Percentiles rank a stretch among this genome's conserved stretches.
Conservation (phyloP, 1,284 basidiomycete species). For the Trametes versicolor region DNA sequence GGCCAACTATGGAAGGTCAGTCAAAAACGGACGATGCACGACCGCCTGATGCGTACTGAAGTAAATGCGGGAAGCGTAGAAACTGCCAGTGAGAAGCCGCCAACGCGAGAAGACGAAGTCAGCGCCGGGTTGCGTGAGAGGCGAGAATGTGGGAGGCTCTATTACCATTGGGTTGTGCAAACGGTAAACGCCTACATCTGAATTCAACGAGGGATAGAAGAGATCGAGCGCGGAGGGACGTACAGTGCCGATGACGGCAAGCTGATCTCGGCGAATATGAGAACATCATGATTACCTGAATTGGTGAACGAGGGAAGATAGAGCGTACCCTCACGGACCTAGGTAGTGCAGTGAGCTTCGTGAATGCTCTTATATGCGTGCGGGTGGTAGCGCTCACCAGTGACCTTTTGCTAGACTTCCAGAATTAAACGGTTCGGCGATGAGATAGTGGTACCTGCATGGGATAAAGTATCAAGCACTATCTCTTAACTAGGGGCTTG, state of each 20-base stretch:
- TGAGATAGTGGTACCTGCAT: constrained; percentile 16
- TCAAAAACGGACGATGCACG: too few species aligned
- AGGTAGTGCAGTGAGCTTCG: background rate
- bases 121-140: background rate
- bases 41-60: background rate
- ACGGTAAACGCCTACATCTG: background rate
- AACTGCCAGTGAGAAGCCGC: background rate
- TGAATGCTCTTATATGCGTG: background rate
- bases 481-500: too few species aligned
- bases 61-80: background rate
- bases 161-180: background rate
- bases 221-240: too few species aligned
- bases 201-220: background rate
- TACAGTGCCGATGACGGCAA: background rate
- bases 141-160: background rate
- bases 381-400: background rate
- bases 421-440: constrained; percentile 4
- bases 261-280: background rate
- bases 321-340: constrained; percentile 1
- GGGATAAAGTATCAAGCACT: too few species aligned
- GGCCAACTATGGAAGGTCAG: background rate
- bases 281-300: background rate
- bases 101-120: background rate
- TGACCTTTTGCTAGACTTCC: background rate
- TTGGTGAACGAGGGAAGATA: background rate